phyloP scores from a whole-genome alignment of 139 green algal genomes.

The Yamagishiella unicocca region DNA sequence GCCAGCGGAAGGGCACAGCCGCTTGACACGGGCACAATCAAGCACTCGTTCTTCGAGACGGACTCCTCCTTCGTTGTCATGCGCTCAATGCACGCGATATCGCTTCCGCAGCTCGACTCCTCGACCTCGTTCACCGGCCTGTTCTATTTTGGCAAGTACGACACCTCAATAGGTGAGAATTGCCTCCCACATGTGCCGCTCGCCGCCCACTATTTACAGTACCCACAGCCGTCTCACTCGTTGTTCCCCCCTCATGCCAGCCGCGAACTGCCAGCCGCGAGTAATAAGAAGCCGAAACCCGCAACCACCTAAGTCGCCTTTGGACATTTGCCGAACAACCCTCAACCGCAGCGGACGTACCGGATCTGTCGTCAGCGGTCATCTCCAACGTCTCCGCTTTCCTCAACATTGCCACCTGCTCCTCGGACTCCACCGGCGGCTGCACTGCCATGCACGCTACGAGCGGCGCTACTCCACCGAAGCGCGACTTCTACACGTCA shows the following conservation, averaged over 20 bases:
- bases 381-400: slow-evolving; percentile 17
- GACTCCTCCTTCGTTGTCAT: neutral
- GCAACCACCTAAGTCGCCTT: too few species aligned
- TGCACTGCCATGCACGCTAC: too few species aligned
- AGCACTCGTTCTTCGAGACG: slow-evolving; percentile 18
- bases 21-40: neutral
- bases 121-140: neutral
- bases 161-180: too few species aligned
- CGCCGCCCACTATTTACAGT: too few species aligned
- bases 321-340: too few species aligned
- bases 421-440: rapidly evolving
- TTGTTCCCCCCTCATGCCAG: too few species aligned
- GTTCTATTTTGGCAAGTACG: slow-evolving; percentile 21
- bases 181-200: too few species aligned
- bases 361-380: neutral
- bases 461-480: neutral
- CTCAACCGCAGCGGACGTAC: neutral
- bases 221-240: too few species aligned
- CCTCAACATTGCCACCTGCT: neutral
- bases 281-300: too few species aligned
- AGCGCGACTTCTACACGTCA: neutral
- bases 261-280: too few species aligned
- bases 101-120: neutral
- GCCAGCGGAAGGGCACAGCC: neutral
- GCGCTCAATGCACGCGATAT: neutral